Evolutionary conservation across 257 asterid species (phyloP), one percentile per base, ranked within the genome.

Genomic region (Anisodus acutangulus): DNA sequence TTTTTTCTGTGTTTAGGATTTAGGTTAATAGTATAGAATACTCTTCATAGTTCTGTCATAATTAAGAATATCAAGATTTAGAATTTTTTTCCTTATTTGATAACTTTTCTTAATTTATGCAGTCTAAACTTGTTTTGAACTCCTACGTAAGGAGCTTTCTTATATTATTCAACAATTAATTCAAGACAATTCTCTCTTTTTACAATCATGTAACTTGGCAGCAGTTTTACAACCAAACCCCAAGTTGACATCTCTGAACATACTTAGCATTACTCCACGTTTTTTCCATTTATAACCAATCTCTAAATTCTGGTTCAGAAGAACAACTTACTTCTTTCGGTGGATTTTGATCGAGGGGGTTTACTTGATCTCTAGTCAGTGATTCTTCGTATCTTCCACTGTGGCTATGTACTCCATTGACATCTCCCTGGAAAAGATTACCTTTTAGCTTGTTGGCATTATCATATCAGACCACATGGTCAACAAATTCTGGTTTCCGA

Each of bases 291-390:
- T 26, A 26, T 26, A 59, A 26, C 81, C 81, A 26, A 63, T 53
- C 13, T 26, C 39, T 53, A 31, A 26, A 8, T 78, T 78, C 64
- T 31, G 49, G 82, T 55, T 78, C 19, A 31, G 31, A 78, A 53
- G 62, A 78, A 78, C 31, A 26, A 53, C 82, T 78, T 78, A 78
- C 82, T 78, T 78, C 82, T 37, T 78, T 55, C 9, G 13, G 82
- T 53, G 82, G 60, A 78, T 78, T 78, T 53, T 31, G 66, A 78
- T 51, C 22, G 11, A 54, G 82, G 31, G 31, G 82, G 64, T 35
- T 78, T 53, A 78, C 66, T 53, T 53, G 82, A 78, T 78, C 82
- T 78, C 49, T 53, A 9, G 82, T 78, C 49, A 26, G 13, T 8
- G 82, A 31, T 11, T 78, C 82, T 78, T 78, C 6, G 49, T 51